Conservation (phyloP, 1,139 yeast genomes). For the Pneumocystis carinii region DNA sequence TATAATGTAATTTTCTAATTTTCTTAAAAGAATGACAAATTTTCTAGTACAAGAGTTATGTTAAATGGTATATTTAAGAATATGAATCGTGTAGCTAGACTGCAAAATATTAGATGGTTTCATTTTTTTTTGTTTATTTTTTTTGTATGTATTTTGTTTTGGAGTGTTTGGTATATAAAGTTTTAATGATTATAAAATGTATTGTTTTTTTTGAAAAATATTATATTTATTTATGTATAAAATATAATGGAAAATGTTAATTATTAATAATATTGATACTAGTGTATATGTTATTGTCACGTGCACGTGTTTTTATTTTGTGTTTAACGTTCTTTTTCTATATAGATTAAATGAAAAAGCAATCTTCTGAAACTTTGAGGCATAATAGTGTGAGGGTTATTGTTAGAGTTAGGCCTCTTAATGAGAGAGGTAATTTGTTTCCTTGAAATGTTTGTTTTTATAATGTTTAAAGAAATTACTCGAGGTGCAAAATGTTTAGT, state of each 20-base stretch:
- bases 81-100: neutral
- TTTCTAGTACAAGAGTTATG: neutral
- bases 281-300: neutral
- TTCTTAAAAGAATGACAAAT: neutral
- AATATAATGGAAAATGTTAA: neutral
- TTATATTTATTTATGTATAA: neutral
- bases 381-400: conserved; percentile 28
- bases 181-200: neutral
- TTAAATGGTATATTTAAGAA: neutral
- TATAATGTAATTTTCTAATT: neutral
- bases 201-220: neutral
- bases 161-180: neutral
- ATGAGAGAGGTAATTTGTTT: conserved; percentile 14
- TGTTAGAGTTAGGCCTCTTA: conserved; percentile 27
- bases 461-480: conserved; percentile 18
- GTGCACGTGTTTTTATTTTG: neutral
- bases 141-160: neutral
- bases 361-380: neutral
- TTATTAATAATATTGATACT: neutral
- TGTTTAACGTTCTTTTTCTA: neutral
- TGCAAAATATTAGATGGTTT: neutral
- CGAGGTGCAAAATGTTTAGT: conserved; percentile 14
- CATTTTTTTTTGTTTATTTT: neutral
- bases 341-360: neutral
- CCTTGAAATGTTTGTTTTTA: neutral